A percentile compares a stretch with the other conserved stretches of the same genome.
These are phyloP conservation scores for Pleomassaria siparia DNA, from an alignment of 2,329 filamentous ascomycete genomes.

Conservation along the genomic window DNA sequence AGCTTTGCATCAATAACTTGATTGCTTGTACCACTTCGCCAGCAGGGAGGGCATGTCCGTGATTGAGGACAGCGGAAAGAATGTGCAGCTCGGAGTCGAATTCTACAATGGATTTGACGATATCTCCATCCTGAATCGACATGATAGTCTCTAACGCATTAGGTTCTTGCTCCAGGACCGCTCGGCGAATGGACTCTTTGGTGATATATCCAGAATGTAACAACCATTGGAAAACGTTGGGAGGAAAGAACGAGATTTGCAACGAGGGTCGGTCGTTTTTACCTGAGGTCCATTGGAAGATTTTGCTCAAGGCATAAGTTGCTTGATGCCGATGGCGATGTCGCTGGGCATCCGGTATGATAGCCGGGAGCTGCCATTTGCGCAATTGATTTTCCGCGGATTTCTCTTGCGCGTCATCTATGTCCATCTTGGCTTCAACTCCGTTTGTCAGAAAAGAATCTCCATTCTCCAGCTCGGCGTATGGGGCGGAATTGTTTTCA, in stretches of 20 bases:
- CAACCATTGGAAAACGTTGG: constrained; percentile 60
- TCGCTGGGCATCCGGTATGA: constrained; percentile 48
- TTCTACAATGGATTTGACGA: constrained; percentile 63
- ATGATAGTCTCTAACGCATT: constrained; percentile 50
- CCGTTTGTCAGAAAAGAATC: constrained; percentile 8
- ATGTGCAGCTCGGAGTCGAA: constrained; percentile 70
- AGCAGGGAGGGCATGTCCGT: constrained; percentile 64
- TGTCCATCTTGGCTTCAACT: constrained; percentile 9
- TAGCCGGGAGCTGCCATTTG: constrained; percentile 51
- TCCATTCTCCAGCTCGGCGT: constrained; percentile 12
- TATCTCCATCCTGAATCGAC: constrained; percentile 59
- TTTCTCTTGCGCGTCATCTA: constrained; percentile 15
- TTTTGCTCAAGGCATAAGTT: constrained; percentile 53
- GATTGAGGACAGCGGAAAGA: constrained; percentile 64
- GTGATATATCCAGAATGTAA: constrained; percentile 58
- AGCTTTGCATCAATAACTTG: constrained; percentile 66
- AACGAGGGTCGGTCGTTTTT: constrained; percentile 20
- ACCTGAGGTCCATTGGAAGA: constrained; percentile 42
- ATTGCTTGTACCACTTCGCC: constrained; percentile 68
- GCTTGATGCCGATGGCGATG: constrained; percentile 67
- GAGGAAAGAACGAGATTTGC: constrained; percentile 49
- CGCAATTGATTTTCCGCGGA: constrained; percentile 29
- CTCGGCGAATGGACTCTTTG: constrained; percentile 47
- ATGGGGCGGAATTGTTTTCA: constrained; percentile 1
- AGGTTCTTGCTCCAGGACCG: constrained; percentile 32